Conservation (phyloP, 805 yeast species). For the Brettanomyces naardenensis region DNA sequence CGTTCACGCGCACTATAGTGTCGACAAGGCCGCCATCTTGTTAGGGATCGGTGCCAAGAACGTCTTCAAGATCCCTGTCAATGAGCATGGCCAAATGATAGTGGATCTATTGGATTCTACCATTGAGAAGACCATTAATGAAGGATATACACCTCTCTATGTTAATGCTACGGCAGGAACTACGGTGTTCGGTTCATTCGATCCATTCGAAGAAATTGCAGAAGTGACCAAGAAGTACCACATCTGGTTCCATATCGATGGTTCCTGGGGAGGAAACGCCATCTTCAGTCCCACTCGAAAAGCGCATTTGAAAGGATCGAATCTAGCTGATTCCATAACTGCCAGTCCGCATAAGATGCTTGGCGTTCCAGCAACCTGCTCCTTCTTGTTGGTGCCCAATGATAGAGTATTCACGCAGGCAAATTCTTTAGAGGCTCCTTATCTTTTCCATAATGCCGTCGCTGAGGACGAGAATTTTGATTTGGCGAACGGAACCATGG, state of each 20-base stretch:
- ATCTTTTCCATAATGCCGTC: conserved; percentile 58
- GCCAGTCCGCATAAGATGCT: conserved; percentile 82
- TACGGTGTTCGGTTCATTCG: conserved; percentile 81
- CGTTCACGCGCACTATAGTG: conserved; percentile 69
- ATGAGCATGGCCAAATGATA: conserved; percentile 49
- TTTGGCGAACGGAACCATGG: conserved; percentile 86
- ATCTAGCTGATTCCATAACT: conserved; percentile 68
- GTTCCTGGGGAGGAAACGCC: conserved; percentile 88
- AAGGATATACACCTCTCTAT: conserved; percentile 68
- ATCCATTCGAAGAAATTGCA: conserved; percentile 51
- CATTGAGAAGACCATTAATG: conserved; percentile 32
- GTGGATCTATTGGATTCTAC: conserved; percentile 35
- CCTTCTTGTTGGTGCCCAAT: conserved; percentile 68
- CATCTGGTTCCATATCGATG: conserved; percentile 82
- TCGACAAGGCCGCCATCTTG: conserved; percentile 73
- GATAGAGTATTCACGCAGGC: conserved; percentile 58
- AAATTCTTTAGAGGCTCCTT: conserved; percentile 74
- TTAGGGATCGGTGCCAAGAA: conserved; percentile 59
- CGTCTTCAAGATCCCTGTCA: conserved; percentile 58
- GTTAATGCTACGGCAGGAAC: conserved; percentile 85
- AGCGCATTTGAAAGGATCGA: conserved; percentile 46
- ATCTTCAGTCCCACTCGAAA: conserved; percentile 48
- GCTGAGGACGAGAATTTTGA: conserved; percentile 54
- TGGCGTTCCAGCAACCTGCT: conserved; percentile 77
- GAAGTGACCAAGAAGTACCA: conserved; percentile 42